These are phyloP conservation scores for Aspergillus bridgeri DNA, from an alignment of 495 filamentous ascomycete genomes.

Conservation along the genomic window DNA sequence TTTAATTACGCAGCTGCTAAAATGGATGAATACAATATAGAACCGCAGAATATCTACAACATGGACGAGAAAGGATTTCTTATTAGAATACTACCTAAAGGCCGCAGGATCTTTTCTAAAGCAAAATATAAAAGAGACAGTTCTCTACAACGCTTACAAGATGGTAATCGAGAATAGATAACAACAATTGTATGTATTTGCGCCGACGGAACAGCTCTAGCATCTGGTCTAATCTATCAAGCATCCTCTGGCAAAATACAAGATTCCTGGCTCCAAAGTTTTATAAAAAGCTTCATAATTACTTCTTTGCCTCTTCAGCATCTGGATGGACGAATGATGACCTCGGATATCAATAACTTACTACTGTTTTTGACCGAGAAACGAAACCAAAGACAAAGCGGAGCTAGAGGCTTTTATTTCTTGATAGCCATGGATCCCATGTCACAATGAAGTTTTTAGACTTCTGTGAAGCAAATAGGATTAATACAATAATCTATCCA, in stretches of 20 bases:
- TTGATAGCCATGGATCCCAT: conserved; percentile 10
- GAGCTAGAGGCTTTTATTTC: conserved; percentile 3
- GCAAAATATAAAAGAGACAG: background rate
- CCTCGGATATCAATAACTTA: conserved; percentile 5
- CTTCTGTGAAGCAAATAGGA: conserved; percentile 9
- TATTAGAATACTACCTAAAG: background rate
- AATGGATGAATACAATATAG: too few species aligned
- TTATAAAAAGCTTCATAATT: background rate
- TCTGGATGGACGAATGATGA: conserved; percentile 5
- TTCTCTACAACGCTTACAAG: conserved; percentile 6
- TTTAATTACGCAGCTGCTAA: too few species aligned
- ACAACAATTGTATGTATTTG: conserved; percentile 12
- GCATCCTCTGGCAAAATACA: background rate
- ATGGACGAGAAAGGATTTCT: conserved; percentile 6
- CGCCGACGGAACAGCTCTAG: conserved; percentile 2
- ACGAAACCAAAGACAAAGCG: conserved; percentile 6
- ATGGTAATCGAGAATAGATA: conserved; percentile 11
- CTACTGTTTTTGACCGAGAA: conserved; percentile 1
- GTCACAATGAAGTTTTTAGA: conserved; percentile 7
- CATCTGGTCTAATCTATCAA: conserved; percentile 7
- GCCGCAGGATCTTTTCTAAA: conserved; percentile 7
- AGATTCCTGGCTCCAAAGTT: conserved; percentile 6
- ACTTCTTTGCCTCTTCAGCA: conserved; percentile 5
- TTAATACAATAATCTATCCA: conserved; percentile 5
- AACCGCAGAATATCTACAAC: conserved; percentile 1